Evolutionary conservation across 441 rosid species (phyloP).

Genomic region (Syzygium malaccense): DNA sequence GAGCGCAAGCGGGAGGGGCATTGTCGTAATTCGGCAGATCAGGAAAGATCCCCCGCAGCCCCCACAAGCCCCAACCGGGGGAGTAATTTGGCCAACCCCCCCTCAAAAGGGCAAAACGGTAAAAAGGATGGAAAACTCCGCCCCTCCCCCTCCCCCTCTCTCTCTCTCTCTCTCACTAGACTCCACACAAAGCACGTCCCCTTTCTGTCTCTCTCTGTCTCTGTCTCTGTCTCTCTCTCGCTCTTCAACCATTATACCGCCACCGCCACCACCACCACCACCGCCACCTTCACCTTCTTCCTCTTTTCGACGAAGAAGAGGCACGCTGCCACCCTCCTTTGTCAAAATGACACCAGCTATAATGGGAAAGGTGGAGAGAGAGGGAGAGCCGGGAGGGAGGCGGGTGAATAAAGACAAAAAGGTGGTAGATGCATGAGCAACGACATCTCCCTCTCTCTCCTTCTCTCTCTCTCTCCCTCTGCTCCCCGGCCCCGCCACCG

Average conservation of each 20-base stretch:
- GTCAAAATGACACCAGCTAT: not conserved
- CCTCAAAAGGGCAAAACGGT: not conserved
- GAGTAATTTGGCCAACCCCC: not conserved
- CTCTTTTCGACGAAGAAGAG: not conserved
- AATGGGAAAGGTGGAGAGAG: not conserved
- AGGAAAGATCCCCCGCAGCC: not conserved
- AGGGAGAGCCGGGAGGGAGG: not conserved
- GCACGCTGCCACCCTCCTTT: not conserved
- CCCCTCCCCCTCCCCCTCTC: not conserved
- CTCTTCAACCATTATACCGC: not conserved
- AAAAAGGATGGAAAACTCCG: not conserved
- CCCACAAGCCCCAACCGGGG: not conserved
- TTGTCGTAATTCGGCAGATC: not conserved
- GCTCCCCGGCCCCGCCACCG: not conserved
- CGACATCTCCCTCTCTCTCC: not conserved
- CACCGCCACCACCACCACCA: not conserved
- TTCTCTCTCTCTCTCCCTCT: not conserved
- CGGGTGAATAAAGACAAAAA: slow-evolving; percentile 16
- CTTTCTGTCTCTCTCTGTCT: not conserved
- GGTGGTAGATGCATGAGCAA: slow-evolving; percentile 55
- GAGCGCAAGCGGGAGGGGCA: not conserved
- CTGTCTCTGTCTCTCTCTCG: not conserved
- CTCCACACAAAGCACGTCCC: not conserved
- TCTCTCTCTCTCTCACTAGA: not conserved
- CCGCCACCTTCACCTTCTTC: slow-evolving; percentile 12